Base-by-base conservation (phyloP, 2,329 filamentous ascomycete genomes). In the Talaromyces pinophilus region DNA sequence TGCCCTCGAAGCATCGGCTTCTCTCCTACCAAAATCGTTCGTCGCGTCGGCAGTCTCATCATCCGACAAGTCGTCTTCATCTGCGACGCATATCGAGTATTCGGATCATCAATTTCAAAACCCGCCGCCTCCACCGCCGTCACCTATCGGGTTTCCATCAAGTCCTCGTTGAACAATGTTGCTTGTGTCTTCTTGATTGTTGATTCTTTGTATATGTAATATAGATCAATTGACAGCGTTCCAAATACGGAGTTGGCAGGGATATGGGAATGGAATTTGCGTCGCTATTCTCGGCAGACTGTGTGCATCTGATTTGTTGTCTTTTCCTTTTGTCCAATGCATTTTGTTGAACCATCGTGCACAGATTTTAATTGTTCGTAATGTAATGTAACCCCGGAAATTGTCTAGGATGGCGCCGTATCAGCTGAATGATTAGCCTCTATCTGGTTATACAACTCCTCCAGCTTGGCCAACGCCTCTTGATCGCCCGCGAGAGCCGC, bases 401-500 rank as follows among this genome's bases (percentile, higher is more conserved):
- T 13, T 1, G n/a, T 1, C 50, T 38, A 38, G 2, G 54, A 38
- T 17, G n/a, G 54, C 19, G 46, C 55, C 44, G 40, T 11, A 54
- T 63, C 44, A 17, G 28, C 35, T 6, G 38, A 38, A 10, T n/a
- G 40, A 33, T 5, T 48, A 60, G 59, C 63, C 33, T 72, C 71
- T 57, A 77, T 64, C 22, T 72, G 71, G 46, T 72, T 66, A 70
- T 79, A 80, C 46, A 80, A 71, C 52, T 76, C 72, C 65, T 81
- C 76, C 59, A 82, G 52, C 19, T 74, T 73, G 25, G 68, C 69
- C 62, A 78, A 66, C 8, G 80, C 79, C 22, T 74, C 71, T 10
- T 67, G 59, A 64, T 82, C 78, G 6, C 80, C 80, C 46, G 74
- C 71, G 28, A 74, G 61, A 22, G 78, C 77, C 52, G 72, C 73